Base-by-base conservation (phyloP, 345 rosid species). In the Mallotus nudiflorus region DNA sequence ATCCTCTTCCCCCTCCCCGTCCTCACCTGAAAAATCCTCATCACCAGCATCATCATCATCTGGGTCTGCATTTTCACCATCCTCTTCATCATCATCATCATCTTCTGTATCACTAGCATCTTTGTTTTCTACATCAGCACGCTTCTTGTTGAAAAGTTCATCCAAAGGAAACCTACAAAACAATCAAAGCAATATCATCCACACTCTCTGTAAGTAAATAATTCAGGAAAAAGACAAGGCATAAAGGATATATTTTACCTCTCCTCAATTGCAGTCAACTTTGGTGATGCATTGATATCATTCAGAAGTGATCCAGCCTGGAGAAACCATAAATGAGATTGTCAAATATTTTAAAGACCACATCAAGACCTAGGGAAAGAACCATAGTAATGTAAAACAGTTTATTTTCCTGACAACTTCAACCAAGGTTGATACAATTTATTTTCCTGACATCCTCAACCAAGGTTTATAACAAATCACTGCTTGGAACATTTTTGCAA, bases 11-110 rank as follows among this genome's bases (percentile, higher is more conserved):
- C 58, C 71, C 28, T 75, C 88, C 1, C 84, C 85, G 74, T 82
- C 92, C 25, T 73, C 88, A 46, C 76, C 85, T 1, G 88, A 86
- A 77, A 81, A 88, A 78, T 83, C 88, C 52, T 83, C 88, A 67
- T 83, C 83, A 42, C 28, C 63, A 35, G 58, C 83, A 69, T 77
- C 82, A 22, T n/a, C n/a, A n/a, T 84, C 90, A 58, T 84, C 86
- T 1, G 59, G 83, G 13, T 77, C 80, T 9, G 35, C 74, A 28
- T 29, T 56, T 3, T 78, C 81, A 10, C 78, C 82, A 0, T 82
- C 88, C n/a, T n/a, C n/a, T 0, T 84, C 82, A 0, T 81, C 87
- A 1, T 86, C 87, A 0, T 84, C 83, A 0, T 85, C 89, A 20
- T 72, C 83, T 19, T 85, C 87, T 27, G 80, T 74, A 64, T 88